These are phyloP conservation scores for Phytophthora parvispora DNA, from an alignment of 352 stramenopile species.

Conservation along the genomic window DNA sequence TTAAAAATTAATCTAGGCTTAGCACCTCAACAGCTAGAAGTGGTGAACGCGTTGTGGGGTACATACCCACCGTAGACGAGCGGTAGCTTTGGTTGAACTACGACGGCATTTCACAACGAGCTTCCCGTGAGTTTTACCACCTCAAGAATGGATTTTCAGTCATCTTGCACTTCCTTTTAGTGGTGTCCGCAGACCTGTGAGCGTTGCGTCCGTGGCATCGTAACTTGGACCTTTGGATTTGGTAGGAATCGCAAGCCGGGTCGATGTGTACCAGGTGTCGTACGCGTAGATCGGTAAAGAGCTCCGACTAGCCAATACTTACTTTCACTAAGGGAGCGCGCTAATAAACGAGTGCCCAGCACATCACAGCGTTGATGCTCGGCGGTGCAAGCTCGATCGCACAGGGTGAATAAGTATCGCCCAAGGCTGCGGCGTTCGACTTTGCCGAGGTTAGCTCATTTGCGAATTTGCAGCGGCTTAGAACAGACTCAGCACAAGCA, in stretches of 20 bases:
- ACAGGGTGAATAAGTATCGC: neutral
- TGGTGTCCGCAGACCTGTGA: too few relatives aligned
- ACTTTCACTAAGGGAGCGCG: slow-evolving; percentile 10
- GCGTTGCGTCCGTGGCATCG: too few relatives aligned
- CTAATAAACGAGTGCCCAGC: slow-evolving; percentile 14
- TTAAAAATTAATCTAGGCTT: too few relatives aligned
- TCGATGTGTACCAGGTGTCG: slow-evolving; percentile 8
- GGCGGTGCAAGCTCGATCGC: slow-evolving; percentile 4
- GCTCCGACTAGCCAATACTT: slow-evolving; percentile 13
- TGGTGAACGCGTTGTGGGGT: too few relatives aligned
- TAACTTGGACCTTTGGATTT: neutral
- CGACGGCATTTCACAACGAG: too few relatives aligned
- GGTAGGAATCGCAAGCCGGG: slow-evolving; percentile 7
- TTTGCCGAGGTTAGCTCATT: slow-evolving; percentile 1
- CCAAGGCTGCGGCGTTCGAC: too few relatives aligned
- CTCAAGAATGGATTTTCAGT: too few relatives aligned
- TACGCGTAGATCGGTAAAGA: slow-evolving; percentile 15
- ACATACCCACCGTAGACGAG: too few relatives aligned
- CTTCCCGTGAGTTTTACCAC: too few relatives aligned
- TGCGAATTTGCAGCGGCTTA: slow-evolving; percentile 19
- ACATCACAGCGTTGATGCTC: slow-evolving; percentile 7
- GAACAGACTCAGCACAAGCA: neutral
- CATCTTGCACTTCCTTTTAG: too few relatives aligned
- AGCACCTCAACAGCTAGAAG: too few relatives aligned
- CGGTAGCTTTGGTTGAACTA: too few relatives aligned